Evolutionary conservation across 129 eudicot species (phyloP), one percentile per base, ranked within the genome.

Genomic region (Flaveria sonorensis): DNA sequence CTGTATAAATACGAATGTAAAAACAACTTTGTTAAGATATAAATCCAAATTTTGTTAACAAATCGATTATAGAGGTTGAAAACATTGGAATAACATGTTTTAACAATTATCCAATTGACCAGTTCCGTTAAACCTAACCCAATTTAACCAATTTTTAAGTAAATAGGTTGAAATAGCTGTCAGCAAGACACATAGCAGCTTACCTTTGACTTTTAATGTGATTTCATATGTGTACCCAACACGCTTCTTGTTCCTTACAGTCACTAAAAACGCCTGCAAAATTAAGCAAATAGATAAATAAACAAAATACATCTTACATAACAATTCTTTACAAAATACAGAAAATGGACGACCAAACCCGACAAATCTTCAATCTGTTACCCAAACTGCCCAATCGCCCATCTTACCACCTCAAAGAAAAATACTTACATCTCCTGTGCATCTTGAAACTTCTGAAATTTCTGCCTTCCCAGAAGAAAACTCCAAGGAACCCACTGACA

Each of bases 211-310:
- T 80, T 68, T 82, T 63, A 93, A 57, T 42, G 96, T 88, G 71
- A 93, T 72, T 87, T 93, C 98, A 45, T 87, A 93, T 2, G 96
- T 91, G 71, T 90, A 93, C 74, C 98, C 97, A 80, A 95, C 97
- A 11, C 97, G 92, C 77, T 91, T 95, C 83, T 95, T 95, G 84
- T 95, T 95, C 42, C 99, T 83, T 28, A 94, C 99, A 11, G 87
- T 95, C 64, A 95, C 90, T 83, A 91, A 83, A 77, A 89, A 91
- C 21, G 99, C 99, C 99, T 95, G 89, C 61, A 67, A 76, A 72
- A 60, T 42, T 42, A 12, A 83, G 42, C 45, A 64, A 8, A 8
- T 45, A 45, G 10, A 45, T 45, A 45, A 45, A 45, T 3, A 45
- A 45, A 11, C 48, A 10, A 10, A 11, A 45, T 45, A 7, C 11